Evolutionary conservation across 2,329 filamentous ascomycete genomes (phyloP).

Genomic region (Clarireedia paspali): DNA sequence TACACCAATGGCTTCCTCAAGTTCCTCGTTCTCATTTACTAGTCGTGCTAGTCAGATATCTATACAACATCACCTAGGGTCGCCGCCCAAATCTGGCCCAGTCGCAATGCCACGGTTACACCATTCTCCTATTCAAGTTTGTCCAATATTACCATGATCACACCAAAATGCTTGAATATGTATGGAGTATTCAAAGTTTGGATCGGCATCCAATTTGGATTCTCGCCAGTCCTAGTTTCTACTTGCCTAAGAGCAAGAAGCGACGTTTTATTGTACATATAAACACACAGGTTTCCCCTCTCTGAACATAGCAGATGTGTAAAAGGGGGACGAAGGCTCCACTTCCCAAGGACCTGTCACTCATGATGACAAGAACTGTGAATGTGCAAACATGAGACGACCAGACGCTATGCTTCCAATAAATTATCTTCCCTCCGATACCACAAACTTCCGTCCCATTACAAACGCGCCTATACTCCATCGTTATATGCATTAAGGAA

Average conservation of each 20-base stretch:
- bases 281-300: constrained; percentile 11
- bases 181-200: constrained; percentile 5
- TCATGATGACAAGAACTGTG: not conserved
- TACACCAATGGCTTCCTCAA: too few relatives aligned
- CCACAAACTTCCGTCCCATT: constrained; percentile 13
- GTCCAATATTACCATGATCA: too few relatives aligned
- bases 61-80: too few relatives aligned
- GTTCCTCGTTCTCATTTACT: too few relatives aligned
- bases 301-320: not conserved
- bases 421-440: constrained; percentile 17
- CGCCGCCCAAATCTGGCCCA: too few relatives aligned
- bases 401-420: constrained; percentile 29
- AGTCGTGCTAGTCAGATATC: too few relatives aligned
- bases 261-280: constrained; percentile 24
- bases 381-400: constrained; percentile 10
- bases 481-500: constrained; percentile 27
- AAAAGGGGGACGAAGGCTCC: too few relatives aligned
- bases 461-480: constrained; percentile 27
- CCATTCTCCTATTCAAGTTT: too few relatives aligned
- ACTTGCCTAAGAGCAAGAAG: constrained; percentile 16
- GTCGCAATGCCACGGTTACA: too few relatives aligned
- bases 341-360: too few relatives aligned
- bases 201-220: constrained; percentile 1
- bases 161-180: not conserved
- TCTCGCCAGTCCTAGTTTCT: constrained; percentile 18